Percentiles rank a stretch among this genome's conserved stretches.
Conservation (phyloP, 495 filamentous ascomycete genomes). For the Xylaria acuta region DNA sequence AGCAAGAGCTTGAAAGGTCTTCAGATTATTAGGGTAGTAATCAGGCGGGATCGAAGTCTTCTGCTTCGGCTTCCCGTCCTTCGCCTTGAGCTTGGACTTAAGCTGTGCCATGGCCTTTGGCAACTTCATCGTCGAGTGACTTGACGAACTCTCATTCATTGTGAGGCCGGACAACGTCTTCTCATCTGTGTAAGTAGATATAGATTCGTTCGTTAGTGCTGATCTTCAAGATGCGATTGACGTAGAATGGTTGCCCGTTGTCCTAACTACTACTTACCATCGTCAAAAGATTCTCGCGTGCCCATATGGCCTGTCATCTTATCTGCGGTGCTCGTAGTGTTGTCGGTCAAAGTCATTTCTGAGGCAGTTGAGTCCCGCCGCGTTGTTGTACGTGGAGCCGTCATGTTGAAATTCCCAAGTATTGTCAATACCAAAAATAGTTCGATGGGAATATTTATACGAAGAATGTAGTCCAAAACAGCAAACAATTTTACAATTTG, state of each 20-base stretch:
- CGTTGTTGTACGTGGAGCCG: background rate
- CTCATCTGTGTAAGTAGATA: slow-evolving; percentile 16
- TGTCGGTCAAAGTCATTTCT: slow-evolving; percentile 15
- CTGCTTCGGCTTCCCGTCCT: background rate
- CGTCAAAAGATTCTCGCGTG: slow-evolving; percentile 12
- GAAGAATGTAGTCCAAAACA: background rate
- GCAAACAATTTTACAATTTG: background rate
- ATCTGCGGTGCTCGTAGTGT: background rate
- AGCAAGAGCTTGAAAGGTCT: slow-evolving; percentile 15
- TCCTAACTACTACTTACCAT: slow-evolving; percentile 10
- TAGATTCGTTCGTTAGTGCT: background rate
- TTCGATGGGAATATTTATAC: background rate
- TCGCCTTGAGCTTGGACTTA: slow-evolving; percentile 8
- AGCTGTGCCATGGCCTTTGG: slow-evolving; percentile 6
- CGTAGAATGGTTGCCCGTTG: background rate
- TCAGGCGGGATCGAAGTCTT: slow-evolving; percentile 13
- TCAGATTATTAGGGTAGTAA: slow-evolving; percentile 21
- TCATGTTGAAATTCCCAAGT: slow-evolving; percentile 10
- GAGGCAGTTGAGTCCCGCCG: slow-evolving; percentile 16
- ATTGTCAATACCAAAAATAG: background rate
- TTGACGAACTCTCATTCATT: slow-evolving; percentile 2
- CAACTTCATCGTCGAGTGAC: slow-evolving; percentile 10
- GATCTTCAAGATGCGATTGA: background rate
- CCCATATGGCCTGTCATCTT: background rate
- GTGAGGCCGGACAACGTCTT: slow-evolving; percentile 14